phyloP scores from a whole-genome alignment of 1,284 basidiomycete species.

The Ganoderma resinaceum region DNA sequence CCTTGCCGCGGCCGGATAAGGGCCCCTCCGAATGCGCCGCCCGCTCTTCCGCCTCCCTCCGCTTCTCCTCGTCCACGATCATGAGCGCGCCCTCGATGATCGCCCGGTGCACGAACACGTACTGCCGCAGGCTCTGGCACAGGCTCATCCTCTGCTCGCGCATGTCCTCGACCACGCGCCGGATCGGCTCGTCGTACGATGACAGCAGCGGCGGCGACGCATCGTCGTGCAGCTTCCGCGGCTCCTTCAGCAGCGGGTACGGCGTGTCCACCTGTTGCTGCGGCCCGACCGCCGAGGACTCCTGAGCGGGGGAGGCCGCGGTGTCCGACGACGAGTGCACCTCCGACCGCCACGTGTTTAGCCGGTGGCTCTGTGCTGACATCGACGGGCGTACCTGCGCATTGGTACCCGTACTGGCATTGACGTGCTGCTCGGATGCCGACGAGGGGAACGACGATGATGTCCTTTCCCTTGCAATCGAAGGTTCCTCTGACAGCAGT shows the following conservation, averaged over 20 bases:
- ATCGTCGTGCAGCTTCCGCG: slow-evolving; percentile 61
- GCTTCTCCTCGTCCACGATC: slow-evolving; percentile 78
- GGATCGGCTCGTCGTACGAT: slow-evolving; percentile 75
- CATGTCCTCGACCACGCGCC: slow-evolving; percentile 86
- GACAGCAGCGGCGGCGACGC: slow-evolving; percentile 66
- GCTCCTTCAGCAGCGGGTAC: slow-evolving; percentile 40
- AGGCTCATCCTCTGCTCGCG: slow-evolving; percentile 91
- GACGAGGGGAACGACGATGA: slow-evolving; percentile 9
- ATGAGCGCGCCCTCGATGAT: slow-evolving; percentile 83
- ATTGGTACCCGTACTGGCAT: neutral
- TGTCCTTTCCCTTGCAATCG: no score
- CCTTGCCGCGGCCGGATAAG: no score
- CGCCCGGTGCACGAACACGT: slow-evolving; percentile 88
- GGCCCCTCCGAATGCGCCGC: slow-evolving; percentile 5
- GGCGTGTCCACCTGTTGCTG: neutral
- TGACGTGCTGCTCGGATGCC: neutral
- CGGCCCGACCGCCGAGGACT: neutral
- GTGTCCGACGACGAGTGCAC: slow-evolving; percentile 31
- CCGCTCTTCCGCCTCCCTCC: slow-evolving; percentile 40
- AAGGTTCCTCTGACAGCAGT: neutral
- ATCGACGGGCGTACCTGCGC: slow-evolving; percentile 11
- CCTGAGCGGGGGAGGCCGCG: neutral
- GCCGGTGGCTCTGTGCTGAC: slow-evolving; percentile 29
- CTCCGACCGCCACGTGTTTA: slow-evolving; percentile 40
- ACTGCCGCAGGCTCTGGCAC: slow-evolving; percentile 89